Evolutionary conservation across 805 yeast genomes (phyloP).

Genomic region (Lachancea meyersii): DNA sequence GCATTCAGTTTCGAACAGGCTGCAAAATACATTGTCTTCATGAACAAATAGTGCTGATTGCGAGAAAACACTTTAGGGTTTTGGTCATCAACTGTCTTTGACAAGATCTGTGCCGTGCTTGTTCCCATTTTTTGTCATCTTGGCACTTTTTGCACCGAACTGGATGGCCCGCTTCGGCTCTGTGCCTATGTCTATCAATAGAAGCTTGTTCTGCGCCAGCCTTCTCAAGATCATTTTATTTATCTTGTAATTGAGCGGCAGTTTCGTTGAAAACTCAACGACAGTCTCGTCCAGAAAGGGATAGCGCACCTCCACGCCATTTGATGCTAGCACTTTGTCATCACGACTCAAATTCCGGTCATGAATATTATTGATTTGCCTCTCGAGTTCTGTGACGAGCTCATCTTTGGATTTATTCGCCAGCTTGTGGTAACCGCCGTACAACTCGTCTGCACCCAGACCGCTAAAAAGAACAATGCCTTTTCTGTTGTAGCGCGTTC

Average conservation of each 20-base stretch:
- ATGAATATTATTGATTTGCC: constrained; percentile 70
- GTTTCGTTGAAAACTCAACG: constrained; percentile 42
- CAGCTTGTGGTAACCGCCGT: constrained; percentile 93
- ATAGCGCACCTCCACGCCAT: constrained; percentile 88
- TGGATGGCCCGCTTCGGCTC: constrained; percentile 94
- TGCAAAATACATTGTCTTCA: constrained; percentile 38
- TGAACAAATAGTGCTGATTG: constrained; percentile 25
- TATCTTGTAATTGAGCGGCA: constrained; percentile 45
- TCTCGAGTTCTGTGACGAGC: constrained; percentile 53
- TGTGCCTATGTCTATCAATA: constrained; percentile 48
- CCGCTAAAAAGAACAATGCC: constrained; percentile 82
- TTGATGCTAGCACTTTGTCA: constrained; percentile 75
- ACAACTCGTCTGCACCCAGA: constrained; percentile 93
- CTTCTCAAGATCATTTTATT: constrained; percentile 56
- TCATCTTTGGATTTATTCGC: constrained; percentile 39
- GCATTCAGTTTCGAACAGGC: constrained; percentile 49
- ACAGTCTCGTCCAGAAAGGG: constrained; percentile 71
- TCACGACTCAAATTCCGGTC: constrained; percentile 83
- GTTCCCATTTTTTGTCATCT: constrained; percentile 74
- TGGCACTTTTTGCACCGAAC: constrained; percentile 93
- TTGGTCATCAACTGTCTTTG: constrained; percentile 4
- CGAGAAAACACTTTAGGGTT: too few species aligned
- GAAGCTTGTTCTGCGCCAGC: constrained; percentile 46
- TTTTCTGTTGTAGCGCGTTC: constrained; percentile 39
- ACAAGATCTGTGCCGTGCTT: constrained; percentile 65